Evolutionary conservation across 179 eudicot species (phyloP).

Genomic region (Camellia oleifera): DNA sequence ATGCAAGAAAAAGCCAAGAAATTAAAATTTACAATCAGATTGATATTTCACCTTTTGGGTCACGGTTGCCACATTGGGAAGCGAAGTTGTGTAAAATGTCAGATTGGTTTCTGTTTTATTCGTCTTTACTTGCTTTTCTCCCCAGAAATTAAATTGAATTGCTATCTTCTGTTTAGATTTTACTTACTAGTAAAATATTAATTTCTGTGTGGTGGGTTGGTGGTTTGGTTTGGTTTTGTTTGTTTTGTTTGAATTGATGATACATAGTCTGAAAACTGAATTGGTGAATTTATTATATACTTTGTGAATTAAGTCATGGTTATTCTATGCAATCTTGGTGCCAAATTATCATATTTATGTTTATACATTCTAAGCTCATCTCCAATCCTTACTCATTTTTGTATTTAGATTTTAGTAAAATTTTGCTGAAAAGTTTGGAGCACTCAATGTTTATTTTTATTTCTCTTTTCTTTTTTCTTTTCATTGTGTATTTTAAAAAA

Average conservation of each 20-base stretch:
- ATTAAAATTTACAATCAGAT: neutral
- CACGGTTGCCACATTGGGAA: neutral
- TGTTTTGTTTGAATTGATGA: neutral
- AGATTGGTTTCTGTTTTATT: neutral
- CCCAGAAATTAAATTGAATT: neutral
- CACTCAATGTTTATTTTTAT: too few species aligned
- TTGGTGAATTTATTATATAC: neutral
- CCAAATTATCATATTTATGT: neutral
- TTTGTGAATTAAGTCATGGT: neutral
- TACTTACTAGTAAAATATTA: neutral
- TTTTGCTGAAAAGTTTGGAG: too few species aligned
- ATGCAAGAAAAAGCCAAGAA: neutral
- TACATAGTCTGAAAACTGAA: neutral
- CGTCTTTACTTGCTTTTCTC: neutral
- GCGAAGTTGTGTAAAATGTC: neutral
- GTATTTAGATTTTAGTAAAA: too few species aligned
- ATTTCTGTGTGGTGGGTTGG: neutral
- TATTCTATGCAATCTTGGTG: slow-evolving; percentile 1
- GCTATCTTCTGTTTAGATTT: neutral
- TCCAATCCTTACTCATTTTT: too few species aligned
- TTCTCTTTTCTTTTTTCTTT: too few species aligned
- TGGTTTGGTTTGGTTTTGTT: neutral
- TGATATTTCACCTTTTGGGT: neutral
- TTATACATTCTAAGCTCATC: neutral
- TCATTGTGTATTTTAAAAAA: too few species aligned